A percentile compares a stretch with the other conserved stretches of the same genome.
phyloP scores from a whole-genome alignment of 2,329 filamentous ascomycete species.

The Cladophialophora exuberans region DNA sequence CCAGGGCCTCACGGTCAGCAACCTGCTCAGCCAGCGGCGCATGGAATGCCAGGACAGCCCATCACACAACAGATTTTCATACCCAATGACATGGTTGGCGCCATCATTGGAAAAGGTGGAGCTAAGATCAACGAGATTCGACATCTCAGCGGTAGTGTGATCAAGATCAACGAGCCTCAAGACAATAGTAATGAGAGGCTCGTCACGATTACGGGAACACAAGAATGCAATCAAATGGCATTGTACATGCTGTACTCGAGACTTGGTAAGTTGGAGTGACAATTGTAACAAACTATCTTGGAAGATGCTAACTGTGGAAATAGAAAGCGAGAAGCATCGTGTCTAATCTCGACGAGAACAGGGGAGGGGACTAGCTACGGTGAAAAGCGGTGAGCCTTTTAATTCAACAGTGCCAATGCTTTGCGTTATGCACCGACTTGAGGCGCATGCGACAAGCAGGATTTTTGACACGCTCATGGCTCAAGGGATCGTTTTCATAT shows the following conservation, averaged over 20 bases:
- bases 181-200: constrained; percentile 98
- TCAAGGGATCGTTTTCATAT: no score
- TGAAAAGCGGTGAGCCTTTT: no score
- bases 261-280: constrained; percentile 76
- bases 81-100: constrained; percentile 98
- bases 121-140: constrained; percentile 99
- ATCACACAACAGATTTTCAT: constrained; percentile 99
- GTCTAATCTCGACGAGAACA: background rate
- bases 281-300: no score
- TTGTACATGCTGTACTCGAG: constrained; percentile 98
- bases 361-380: no score
- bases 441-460: no score
- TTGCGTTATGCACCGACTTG: no score
- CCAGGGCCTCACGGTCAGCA: constrained; percentile 65
- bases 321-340: constrained; percentile 4
- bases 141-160: constrained; percentile 94
- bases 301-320: no score
- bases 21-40: constrained; percentile 68
- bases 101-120: constrained; percentile 97
- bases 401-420: no score
- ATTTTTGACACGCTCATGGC: no score
- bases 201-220: constrained; percentile 95
- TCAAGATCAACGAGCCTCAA: constrained; percentile 99
- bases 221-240: constrained; percentile 99
- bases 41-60: constrained; percentile 76